Percentiles rank a stretch among this genome's conserved stretches.
Evolutionary conservation across 1,139 yeast species (phyloP).

Genomic region (Saccharomycopsis hybrid): DNA sequence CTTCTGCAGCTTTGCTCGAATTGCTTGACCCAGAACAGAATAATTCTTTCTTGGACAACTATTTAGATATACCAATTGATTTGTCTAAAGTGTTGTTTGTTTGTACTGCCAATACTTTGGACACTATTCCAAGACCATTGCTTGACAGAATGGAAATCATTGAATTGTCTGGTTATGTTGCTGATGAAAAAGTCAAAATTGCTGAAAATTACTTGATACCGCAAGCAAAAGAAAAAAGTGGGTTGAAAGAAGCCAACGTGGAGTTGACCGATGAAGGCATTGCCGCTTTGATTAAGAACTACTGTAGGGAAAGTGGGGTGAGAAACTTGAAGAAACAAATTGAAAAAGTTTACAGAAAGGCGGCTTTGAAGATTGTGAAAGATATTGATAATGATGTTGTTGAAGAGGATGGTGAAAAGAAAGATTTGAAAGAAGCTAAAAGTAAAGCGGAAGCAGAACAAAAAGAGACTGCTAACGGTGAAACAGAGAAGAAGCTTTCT

Average conservation of each 20-base stretch:
- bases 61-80: constrained; percentile 89
- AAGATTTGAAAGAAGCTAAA: constrained; percentile 23
- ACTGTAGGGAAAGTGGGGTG: constrained; percentile 95
- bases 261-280: constrained; percentile 64
- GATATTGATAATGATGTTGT: constrained; percentile 42
- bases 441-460: constrained; percentile 23
- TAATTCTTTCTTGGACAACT: constrained; percentile 81
- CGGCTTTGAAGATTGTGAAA: constrained; percentile 77
- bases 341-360: constrained; percentile 86
- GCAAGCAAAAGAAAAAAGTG: constrained; percentile 73
- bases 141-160: constrained; percentile 97
- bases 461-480: constrained; percentile 12
- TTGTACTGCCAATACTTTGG: constrained; percentile 91
- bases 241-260: constrained; percentile 66
- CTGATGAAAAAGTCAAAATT: constrained; percentile 85
- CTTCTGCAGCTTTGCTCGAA: constrained; percentile 92
- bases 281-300: constrained; percentile 65
- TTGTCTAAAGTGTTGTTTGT: constrained; percentile 88
- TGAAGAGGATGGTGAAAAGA: constrained; percentile 26
- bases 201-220: constrained; percentile 87
- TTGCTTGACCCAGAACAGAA: constrained; percentile 96
- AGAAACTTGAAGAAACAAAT: constrained; percentile 85
- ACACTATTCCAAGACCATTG: constrained; percentile 88
- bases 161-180: constrained; percentile 89
- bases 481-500: constrained; percentile 22